Evolutionary conservation across 1,139 yeast genomes (phyloP).

Genomic region (Groenewaldozyma auringiensis): DNA sequence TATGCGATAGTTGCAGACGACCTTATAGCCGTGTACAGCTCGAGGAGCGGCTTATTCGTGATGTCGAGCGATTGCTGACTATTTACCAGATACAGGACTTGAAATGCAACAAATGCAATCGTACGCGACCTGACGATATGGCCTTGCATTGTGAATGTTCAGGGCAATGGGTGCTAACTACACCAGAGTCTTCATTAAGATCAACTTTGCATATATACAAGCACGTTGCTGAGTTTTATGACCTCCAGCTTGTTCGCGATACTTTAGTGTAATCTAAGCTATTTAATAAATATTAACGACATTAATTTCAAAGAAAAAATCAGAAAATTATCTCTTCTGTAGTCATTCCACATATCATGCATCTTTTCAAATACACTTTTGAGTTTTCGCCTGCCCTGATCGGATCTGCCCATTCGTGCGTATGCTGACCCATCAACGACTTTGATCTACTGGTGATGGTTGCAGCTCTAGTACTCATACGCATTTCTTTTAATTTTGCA

Average conservation of each 20-base stretch:
- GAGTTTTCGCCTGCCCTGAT: constrained; percentile 31
- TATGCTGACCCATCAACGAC: constrained; percentile 50
- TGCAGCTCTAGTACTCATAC: constrained; percentile 87
- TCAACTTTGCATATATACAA: constrained; percentile 43
- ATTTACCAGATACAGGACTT: constrained; percentile 72
- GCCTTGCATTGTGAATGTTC: constrained; percentile 79
- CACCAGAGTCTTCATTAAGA: constrained; percentile 40
- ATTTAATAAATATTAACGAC: constrained; percentile 3
- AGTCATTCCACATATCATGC: constrained; percentile 79
- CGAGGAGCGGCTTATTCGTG: constrained; percentile 71
- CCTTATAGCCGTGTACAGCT: constrained; percentile 59
- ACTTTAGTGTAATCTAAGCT: constrained; percentile 4
- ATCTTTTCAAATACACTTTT: constrained; percentile 47
- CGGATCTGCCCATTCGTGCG: constrained; percentile 73
- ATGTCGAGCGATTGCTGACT: constrained; percentile 49
- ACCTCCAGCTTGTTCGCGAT: constrained; percentile 36
- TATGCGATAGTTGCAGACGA: constrained; percentile 61
- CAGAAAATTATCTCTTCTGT: constrained; percentile 56
- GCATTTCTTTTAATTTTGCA: constrained; percentile 70
- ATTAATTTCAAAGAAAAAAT: neutral
- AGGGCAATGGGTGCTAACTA: constrained; percentile 69
- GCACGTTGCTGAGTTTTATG: constrained; percentile 55
- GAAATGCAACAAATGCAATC: constrained; percentile 68
- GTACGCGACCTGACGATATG: constrained; percentile 60
- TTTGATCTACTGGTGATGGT: constrained; percentile 52